These are phyloP conservation scores for Boletus speciosus DNA, from an alignment of 768 basidiomycete species.

Conservation along the genomic window DNA sequence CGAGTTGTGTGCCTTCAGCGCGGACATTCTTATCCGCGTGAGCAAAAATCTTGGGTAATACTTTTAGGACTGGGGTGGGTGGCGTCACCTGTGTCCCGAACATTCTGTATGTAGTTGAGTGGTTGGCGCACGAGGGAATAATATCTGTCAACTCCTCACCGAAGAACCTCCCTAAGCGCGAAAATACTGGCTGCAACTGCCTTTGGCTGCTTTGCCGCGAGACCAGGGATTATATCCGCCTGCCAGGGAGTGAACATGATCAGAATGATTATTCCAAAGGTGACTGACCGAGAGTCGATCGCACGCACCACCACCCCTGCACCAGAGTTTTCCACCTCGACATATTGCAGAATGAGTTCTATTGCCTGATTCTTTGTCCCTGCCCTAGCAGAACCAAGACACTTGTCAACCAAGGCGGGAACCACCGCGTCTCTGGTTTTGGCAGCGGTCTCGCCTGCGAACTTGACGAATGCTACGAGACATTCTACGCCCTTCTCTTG, in stretches of 20 bases:
- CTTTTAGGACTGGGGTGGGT: constrained; percentile 77
- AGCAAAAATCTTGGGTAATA: constrained; percentile 87
- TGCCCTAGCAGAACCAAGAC: constrained; percentile 84
- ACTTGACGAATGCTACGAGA: constrained; percentile 80
- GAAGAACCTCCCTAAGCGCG: constrained; percentile 79
- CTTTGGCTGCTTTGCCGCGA: constrained; percentile 94
- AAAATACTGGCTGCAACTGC: constrained; percentile 75
- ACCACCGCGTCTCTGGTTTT: constrained; percentile 78
- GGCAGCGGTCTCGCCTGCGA: constrained; percentile 84
- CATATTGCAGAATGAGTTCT: constrained; percentile 84
- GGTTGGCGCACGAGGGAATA: neutral
- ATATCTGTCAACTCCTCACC: constrained; percentile 45
- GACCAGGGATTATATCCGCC: constrained; percentile 78
- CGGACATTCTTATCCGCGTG: constrained; percentile 96
- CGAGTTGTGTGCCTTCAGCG: constrained; percentile 79
- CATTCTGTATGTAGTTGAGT: constrained; percentile 40
- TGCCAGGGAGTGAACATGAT: constrained; percentile 35
- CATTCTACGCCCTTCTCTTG: constrained; percentile 98
- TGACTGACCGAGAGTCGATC: constrained; percentile 26
- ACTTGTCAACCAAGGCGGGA: constrained; percentile 94
- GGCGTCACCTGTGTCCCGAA: constrained; percentile 79
- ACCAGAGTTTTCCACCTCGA: constrained; percentile 89
- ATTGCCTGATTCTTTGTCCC: constrained; percentile 86
- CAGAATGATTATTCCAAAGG: constrained; percentile 19
- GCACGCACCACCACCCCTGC: constrained; percentile 82